Base-by-base conservation (phyloP, 768 basidiomycete species). In the Boletus coccyginus region DNA sequence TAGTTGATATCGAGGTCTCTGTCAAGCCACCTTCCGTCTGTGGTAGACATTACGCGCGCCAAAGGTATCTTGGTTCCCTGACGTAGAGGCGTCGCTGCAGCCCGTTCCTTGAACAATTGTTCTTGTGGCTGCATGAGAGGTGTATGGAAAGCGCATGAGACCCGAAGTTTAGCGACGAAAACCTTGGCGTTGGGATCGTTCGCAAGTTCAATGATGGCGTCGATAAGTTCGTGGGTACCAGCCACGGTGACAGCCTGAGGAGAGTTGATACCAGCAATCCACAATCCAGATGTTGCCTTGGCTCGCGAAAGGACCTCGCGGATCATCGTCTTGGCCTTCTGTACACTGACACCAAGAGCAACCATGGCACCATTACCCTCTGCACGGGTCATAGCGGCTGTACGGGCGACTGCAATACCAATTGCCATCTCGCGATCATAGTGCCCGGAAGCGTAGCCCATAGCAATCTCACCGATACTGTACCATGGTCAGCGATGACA, bases 381-480 rank as follows among this genome's bases (percentile, higher is more conserved):
- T 45, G 72, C 73, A 17, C 65, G 46, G n/a, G 40, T 61, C 74
- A 74, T 75, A 16, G 74, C 70, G n/a, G 64, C 66, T 5, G 73
- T 71, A 57, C 73, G 74, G n/a, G 71, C 73, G 14, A 67, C 63
- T 12, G 73, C 73, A 16, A 74, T 63, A 38, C 69, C 73, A 35
- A 75, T 31, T 3, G 71, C 64, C 58, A 66, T 72, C 50, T 73
- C 63, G 46, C 66, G 73, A 42, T 74, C 64, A 38, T 70, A 70
- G 24, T 75, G 67, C 11, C 74, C 73, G 3, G 74, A 69, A 11
- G 73, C 72, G 29, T 75, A 75, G 39, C 73, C 66, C 65, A 74
- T 74, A 5, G 70, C 73, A 42, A 74, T 71, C 48, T 75, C 73
- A 33, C 73, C 72, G n/a, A 68, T 58, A 61, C 61, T 64, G 19